Evolutionary conservation across 495 filamentous ascomycete genomes (phyloP).

Genomic region (Penicillium diatomitis): DNA sequence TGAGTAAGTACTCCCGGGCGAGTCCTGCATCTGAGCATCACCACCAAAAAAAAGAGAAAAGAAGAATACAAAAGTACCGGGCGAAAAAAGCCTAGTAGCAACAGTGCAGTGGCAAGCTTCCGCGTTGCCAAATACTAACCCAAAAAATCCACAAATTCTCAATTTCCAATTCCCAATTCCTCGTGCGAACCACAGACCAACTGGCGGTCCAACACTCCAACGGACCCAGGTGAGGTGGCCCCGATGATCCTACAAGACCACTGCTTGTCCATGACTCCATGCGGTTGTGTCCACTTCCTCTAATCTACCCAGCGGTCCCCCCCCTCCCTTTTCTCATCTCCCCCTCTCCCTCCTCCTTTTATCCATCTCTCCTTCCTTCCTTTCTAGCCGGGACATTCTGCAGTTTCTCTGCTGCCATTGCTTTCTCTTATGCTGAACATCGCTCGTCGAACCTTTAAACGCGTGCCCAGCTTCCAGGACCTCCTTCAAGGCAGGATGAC

Average conservation of each 20-base stretch:
- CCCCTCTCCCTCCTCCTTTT: slow-evolving; percentile 10
- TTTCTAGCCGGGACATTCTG: background rate
- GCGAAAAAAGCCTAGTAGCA: no score
- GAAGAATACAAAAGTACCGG: no score
- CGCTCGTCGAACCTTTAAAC: slow-evolving; percentile 43
- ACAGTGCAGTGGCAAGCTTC: no score
- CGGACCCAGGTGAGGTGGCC: no score
- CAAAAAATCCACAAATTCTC: no score
- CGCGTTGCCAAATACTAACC: no score
- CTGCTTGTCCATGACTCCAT: slow-evolving; percentile 8
- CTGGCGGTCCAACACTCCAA: slow-evolving; percentile 11
- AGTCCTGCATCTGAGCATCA: no score
- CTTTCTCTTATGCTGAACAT: slow-evolving; percentile 42
- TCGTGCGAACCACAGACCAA: background rate
- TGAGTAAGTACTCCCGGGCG: no score
- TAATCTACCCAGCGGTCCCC: slow-evolving; percentile 12
- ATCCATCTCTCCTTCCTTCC: slow-evolving; percentile 11
- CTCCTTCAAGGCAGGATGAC: slow-evolving; percentile 52
- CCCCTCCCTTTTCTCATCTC: slow-evolving; percentile 15
- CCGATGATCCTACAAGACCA: background rate
- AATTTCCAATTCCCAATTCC: background rate
- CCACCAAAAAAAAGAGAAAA: no score
- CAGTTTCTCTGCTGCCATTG: slow-evolving; percentile 23
- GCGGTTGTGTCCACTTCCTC: slow-evolving; percentile 10
- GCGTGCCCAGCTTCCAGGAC: slow-evolving; percentile 52